Conservation (phyloP, 345 rosid genomes). For the Hevea brasiliensis region DNA sequence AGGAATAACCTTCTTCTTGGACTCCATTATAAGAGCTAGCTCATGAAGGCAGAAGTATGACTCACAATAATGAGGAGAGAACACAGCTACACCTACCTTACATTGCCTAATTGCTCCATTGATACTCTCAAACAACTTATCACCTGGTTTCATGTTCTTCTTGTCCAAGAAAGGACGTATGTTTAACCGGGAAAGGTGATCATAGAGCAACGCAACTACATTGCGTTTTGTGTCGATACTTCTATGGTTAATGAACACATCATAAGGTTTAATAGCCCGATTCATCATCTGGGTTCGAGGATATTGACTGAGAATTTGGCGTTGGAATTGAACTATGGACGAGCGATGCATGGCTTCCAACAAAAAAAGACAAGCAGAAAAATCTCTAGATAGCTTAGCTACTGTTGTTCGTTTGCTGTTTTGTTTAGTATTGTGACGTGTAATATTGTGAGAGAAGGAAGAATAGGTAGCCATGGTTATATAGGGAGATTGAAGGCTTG, state of each 20-base stretch:
- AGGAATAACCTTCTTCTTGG: constrained; percentile 62
- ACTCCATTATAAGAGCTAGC: constrained; percentile 68
- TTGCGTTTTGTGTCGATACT: constrained; percentile 67
- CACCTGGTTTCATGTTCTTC: constrained; percentile 79
- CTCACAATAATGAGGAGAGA: constrained; percentile 61
- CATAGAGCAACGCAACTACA: constrained; percentile 57
- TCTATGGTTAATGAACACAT: constrained; percentile 75
- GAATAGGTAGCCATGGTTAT: background rate
- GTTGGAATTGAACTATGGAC: constrained; percentile 14
- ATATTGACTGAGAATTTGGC: constrained; percentile 15
- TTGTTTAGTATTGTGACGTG: too few relatives aligned
- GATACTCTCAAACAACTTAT: constrained; percentile 63
- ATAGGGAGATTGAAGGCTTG: background rate
- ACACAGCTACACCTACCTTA: constrained; percentile 55
- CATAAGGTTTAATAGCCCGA: constrained; percentile 28
- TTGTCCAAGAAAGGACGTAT: constrained; percentile 63
- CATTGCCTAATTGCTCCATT: constrained; percentile 47
- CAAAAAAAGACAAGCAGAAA: too few relatives aligned
- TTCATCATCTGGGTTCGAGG: constrained; percentile 13
- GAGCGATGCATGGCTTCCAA: constrained; percentile 26
- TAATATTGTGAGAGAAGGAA: background rate
- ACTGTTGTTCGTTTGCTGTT: background rate
- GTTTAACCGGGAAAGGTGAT: constrained; percentile 41
- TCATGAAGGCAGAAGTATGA: constrained; percentile 71
- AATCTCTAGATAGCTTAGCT: background rate